Evolutionary conservation across 1,284 basidiomycete species (phyloP), one percentile per base, ranked within the genome.

Genomic region (Irpex sp.): DNA sequence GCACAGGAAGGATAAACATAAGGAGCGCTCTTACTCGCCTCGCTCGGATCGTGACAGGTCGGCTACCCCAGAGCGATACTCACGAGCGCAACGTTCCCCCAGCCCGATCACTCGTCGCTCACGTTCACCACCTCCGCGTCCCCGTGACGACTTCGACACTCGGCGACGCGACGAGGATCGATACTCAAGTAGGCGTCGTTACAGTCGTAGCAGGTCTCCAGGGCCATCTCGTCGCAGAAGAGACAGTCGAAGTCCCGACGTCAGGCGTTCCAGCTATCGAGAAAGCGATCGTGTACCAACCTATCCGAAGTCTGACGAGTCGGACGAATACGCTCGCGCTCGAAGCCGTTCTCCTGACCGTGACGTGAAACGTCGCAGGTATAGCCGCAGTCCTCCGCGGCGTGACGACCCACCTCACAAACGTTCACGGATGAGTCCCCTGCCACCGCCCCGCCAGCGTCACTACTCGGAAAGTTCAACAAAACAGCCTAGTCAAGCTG

Each of bases 281-380:
- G 64, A 67, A 9, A 64, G 62, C 47, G 67, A 69, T 47, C 67
- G 64, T 15, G 66, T 76, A 36, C 74, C 68, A 49, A 67, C 71
- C 3, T 78, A 77, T 77, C 73, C 82, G 0, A 73, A 74, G 57
- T 83, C 82, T 7, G 80, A 82, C 64, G 81, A 82, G 62, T 83
- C 82, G 2, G 82, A 83, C 57, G 79, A 81, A 61, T 73, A 76
- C 54, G 66, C 64, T 15, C 64, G 71, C 13, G 66, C 54, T 67
- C 70, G 66, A 36, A 68, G 70, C 31, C 64, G 67, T 56, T 60
- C 63, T 38, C 68, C 68, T 59, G 67, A 64, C 57, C 65, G 64
- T 49, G 66, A 70, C 59, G 73, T 75, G 57, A 67, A 72, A 60
- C 85, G 85, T 68, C 82, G 86, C 31, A 75, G 76, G 47, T 74